These are phyloP conservation scores for Verticillium longisporum DNA, from an alignment of 2,329 filamentous ascomycete genomes.

Conservation along the genomic window DNA sequence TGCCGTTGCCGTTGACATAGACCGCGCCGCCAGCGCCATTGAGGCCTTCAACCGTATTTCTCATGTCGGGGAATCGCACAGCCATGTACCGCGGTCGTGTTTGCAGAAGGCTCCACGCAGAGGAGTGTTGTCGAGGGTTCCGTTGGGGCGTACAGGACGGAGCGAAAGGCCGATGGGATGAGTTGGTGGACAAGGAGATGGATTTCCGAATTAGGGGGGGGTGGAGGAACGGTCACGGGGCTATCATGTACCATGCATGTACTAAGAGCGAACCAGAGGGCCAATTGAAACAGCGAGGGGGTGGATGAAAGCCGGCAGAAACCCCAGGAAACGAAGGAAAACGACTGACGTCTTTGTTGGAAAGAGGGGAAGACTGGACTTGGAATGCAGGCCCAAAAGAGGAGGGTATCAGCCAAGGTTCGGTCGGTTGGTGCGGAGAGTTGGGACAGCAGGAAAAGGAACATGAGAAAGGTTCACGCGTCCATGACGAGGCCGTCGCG, in stretches of 20 bases:
- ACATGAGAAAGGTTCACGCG: not conserved
- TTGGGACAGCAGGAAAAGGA: not conserved
- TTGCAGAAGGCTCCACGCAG: not conserved
- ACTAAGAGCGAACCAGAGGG: not conserved
- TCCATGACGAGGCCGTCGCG: not conserved
- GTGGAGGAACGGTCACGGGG: not conserved
- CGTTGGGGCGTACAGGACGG: not conserved
- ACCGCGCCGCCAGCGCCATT: not conserved
- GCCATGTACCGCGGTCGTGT: conserved; percentile 17
- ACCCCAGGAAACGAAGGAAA: not conserved
- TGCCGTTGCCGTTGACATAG: conserved; percentile 15
- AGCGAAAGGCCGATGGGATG: not conserved
- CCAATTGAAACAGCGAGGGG: not conserved
- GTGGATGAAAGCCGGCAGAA: not conserved
- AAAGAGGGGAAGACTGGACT: not conserved
- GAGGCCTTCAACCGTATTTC: conserved; percentile 18
- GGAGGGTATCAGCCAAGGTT: not conserved
- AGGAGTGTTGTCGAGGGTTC: not conserved
- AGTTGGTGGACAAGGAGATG: not conserved
- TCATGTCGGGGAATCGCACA: conserved; percentile 21
- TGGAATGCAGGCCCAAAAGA: not conserved
- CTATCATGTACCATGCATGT: not conserved
- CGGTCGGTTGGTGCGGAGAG: not conserved
- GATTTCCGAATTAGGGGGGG: not conserved
- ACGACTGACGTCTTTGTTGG: not conserved